Conservation (phyloP, 2,329 filamentous ascomycete species). For the Fusarium bactridioides region DNA sequence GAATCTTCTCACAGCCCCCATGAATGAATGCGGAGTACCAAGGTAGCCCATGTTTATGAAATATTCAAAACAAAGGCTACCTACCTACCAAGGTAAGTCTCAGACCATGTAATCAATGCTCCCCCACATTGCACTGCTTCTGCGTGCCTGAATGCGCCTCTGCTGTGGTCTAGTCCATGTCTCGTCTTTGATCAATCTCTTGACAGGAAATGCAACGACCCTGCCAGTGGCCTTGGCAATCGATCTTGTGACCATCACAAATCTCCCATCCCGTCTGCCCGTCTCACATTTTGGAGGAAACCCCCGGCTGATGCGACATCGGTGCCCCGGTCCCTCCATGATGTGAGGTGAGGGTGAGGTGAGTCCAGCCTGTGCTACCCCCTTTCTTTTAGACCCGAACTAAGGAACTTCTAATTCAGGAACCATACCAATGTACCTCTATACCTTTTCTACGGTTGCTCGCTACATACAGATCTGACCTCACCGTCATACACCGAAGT, state of each 20-base stretch:
- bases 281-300: constrained; percentile 30
- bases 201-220: constrained; percentile 16
- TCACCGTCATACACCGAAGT: constrained; percentile 41
- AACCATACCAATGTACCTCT: constrained; percentile 3
- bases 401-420: constrained; percentile 11
- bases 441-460: background rate
- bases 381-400: constrained; percentile 5
- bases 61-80: background rate
- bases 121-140: constrained; percentile 23
- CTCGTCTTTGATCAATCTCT: constrained; percentile 24
- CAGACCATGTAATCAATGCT: constrained; percentile 10
- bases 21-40: background rate
- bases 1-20: background rate
- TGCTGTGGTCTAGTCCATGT: constrained; percentile 17
- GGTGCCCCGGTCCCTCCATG: constrained; percentile 14
- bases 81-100: background rate
- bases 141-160: constrained; percentile 23
- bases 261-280: constrained; percentile 38
- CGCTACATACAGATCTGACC: constrained; percentile 1
- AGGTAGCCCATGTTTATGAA: background rate
- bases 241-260: constrained; percentile 41
- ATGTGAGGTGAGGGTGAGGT: constrained; percentile 2
- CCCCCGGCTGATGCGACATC: constrained; percentile 38
- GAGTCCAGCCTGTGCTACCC: constrained; percentile 8
- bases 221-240: constrained; percentile 29